phyloP scores from a whole-genome alignment of 1,139 yeast species.

The Geotrichum candidum region DNA sequence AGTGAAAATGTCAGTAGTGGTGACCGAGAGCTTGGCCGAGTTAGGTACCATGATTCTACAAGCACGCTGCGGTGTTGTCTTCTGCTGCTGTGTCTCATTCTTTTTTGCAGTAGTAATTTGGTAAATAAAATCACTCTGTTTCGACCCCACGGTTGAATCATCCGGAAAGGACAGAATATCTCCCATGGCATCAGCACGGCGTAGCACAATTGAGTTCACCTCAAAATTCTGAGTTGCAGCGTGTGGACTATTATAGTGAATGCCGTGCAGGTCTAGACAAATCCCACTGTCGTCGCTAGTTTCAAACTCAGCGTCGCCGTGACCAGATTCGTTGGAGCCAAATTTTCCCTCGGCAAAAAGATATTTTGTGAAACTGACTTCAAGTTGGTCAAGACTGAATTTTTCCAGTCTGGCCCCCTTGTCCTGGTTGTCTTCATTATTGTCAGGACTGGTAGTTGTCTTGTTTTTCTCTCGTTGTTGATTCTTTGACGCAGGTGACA shows the following conservation, averaged over 20 bases:
- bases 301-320: background rate
- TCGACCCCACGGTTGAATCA: background rate
- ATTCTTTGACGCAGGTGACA: background rate
- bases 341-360: slow-evolving; percentile 18
- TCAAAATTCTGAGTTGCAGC: background rate
- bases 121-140: slow-evolving; percentile 8
- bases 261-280: slow-evolving; percentile 9
- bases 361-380: slow-evolving; percentile 11
- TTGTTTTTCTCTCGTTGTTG: background rate
- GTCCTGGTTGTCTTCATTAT: background rate
- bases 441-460: background rate
- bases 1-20: slow-evolving; percentile 17
- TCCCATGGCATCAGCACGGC: background rate
- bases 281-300: slow-evolving; percentile 4
- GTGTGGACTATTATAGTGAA: slow-evolving; percentile 5
- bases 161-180: slow-evolving; percentile 1
- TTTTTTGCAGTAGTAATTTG: background rate
- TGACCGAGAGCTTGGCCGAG: slow-evolving; percentile 17
- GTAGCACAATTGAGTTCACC: background rate
- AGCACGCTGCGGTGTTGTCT: background rate
- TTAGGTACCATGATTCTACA: slow-evolving; percentile 23
- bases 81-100: background rate
- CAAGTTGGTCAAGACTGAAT: slow-evolving; percentile 4
- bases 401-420: slow-evolving; percentile 1
- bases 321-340: slow-evolving; percentile 5